Conservation (phyloP, 495 filamentous ascomycete species). For the Hypoxylon intermedium region DNA sequence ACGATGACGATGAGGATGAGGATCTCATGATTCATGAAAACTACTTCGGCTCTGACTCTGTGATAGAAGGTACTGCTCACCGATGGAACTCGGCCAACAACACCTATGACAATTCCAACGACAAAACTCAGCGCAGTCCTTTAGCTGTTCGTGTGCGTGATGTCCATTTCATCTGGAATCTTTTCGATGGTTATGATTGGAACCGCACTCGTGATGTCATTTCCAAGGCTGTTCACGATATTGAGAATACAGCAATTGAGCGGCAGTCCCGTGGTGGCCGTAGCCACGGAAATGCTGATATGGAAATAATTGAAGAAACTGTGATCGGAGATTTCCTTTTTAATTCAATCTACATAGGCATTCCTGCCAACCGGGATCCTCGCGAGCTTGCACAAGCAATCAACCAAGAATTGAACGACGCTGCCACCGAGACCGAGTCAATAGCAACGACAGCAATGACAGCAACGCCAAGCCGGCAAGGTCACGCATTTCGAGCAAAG, state of each 20-base stretch:
- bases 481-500: conserved; percentile 52
- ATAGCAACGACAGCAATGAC: conserved; percentile 76
- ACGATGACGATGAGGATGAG: conserved; percentile 44
- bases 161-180: conserved; percentile 94
- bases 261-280: conserved; percentile 60
- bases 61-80: conserved; percentile 71
- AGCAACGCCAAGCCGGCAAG: conserved; percentile 62
- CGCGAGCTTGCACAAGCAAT: conserved; percentile 80
- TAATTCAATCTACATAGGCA: conserved; percentile 97
- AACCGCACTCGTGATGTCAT: conserved; percentile 83
- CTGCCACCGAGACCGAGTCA: conserved; percentile 86
- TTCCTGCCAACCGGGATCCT: conserved; percentile 85
- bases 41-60: conserved; percentile 72
- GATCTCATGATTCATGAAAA: conserved; percentile 77
- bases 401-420: conserved; percentile 85
- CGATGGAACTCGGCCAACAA: conserved; percentile 79
- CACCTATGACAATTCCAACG: conserved; percentile 70
- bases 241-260: conserved; percentile 82
- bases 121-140: conserved; percentile 71
- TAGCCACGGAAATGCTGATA: conserved; percentile 53
- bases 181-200: conserved; percentile 99
- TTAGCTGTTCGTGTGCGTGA: conserved; percentile 80
- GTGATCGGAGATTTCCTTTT: conserved; percentile 95
- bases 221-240: conserved; percentile 81
- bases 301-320: conserved; percentile 75